Evolutionary conservation across 1,284 basidiomycete species (phyloP), one percentile per base, ranked within the genome.

Genomic region (Peniophora sp.): DNA sequence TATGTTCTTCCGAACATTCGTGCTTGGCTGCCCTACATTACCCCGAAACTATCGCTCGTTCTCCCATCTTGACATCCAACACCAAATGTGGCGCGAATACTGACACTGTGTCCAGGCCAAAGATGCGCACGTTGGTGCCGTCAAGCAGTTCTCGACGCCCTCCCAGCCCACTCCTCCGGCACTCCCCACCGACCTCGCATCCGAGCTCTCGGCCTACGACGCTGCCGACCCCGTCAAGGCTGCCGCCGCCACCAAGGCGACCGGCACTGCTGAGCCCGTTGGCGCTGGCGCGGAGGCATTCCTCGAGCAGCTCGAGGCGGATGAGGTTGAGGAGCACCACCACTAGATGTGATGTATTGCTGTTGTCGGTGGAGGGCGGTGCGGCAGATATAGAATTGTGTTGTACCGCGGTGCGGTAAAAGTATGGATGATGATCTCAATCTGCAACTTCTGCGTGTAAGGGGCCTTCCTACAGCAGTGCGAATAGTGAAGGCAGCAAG

Each of bases 121-220:
- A 68, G 87, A 93, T 68, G 90, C 90, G 48, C 88, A 92, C 68
- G 79, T 90, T 58, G 85, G 87, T 52, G 72, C 66, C 52, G 92
- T 94, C 54, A 92, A 92, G 69, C 60, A 75, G 45, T 92, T 84
- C 76, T 64, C 78, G 27, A 65, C 79, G 18, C 92, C 92, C 5
- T 67, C 81, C 18, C 64, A 77, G 20, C 92, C 92, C 49, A 72
- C 81, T 52, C 68, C 81, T 2, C 91, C 91, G 9, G 64, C 77
- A 12, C 73, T 92, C 51, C 88, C 92, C 47, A 64, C 78, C 49
- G 86, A 93, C 69, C 80, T 94, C 58, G 87, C 91, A 18, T 67
- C 81, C n/a, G 89, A 92, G 61, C 80, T 94, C 54, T 70, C 85
- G 41, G 81, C 84, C 47, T 95, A 92, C 64, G 90, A 92, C 58